These are phyloP conservation scores for Xylaria longipes DNA, from an alignment of 495 filamentous ascomycete species.

Conservation along the genomic window DNA sequence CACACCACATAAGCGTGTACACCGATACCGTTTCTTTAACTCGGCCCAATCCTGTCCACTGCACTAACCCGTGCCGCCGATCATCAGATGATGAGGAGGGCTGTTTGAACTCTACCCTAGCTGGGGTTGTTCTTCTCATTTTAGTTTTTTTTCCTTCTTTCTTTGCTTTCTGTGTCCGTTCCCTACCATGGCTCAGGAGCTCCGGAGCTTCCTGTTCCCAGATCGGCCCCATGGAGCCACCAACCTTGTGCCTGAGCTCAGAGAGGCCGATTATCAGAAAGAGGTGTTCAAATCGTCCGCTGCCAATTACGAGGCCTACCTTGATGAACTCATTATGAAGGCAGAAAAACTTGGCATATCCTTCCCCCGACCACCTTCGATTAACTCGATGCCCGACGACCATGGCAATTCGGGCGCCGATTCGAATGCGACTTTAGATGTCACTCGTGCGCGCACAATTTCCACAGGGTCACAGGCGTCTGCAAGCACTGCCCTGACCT, in stretches of 20 bases:
- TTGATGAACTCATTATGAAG: slow-evolving; percentile 47
- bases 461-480: slow-evolving; percentile 47
- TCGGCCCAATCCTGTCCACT: slow-evolving; percentile 10
- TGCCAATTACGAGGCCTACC: slow-evolving; percentile 46
- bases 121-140: slow-evolving; percentile 24
- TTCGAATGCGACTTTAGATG: slow-evolving; percentile 44
- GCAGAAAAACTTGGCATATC: slow-evolving; percentile 52
- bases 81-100: slow-evolving; percentile 36
- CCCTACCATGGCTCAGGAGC: slow-evolving; percentile 33
- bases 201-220: slow-evolving; percentile 30
- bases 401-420: slow-evolving; percentile 40
- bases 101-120: slow-evolving; percentile 29
- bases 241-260: slow-evolving; percentile 44
- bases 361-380: slow-evolving; percentile 38
- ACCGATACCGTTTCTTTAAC: slow-evolving; percentile 1
- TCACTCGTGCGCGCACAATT: slow-evolving; percentile 41
- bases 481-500: slow-evolving; percentile 42
- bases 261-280: slow-evolving; percentile 48
- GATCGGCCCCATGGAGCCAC: slow-evolving; percentile 27
- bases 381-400: slow-evolving; percentile 32
- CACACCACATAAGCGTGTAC: background rate
- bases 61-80: slow-evolving; percentile 9
- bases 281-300: slow-evolving; percentile 52
- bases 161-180: slow-evolving; percentile 8
- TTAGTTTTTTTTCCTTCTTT: background rate